Base-by-base conservation (phyloP, 495 filamentous ascomycete species). In the Astrocystis sublimbata region DNA sequence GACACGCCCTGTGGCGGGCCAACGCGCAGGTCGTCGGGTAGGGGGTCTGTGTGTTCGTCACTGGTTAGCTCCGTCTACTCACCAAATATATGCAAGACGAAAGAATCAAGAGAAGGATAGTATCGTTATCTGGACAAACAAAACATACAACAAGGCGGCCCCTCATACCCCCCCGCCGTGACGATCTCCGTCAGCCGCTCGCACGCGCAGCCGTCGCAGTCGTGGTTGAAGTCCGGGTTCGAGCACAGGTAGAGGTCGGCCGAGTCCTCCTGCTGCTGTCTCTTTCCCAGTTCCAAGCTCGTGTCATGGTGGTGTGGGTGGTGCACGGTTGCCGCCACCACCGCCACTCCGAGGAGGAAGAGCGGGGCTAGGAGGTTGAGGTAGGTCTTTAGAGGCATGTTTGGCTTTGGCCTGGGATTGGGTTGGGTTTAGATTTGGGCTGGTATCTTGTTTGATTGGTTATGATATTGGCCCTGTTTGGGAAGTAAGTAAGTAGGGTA, bases 91-190 rank as follows among this genome's bases (percentile, higher is more conserved):
- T 45, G 24, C 5, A 46, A 47, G 49, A 19, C 4, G 6, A 9
- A 17, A 60, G 62, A 45, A 64, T 42, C 42, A 53, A 60, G 41
- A 51, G 19, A 24, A 30, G 26, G 31, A 40, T 23, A 12, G 15
- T 2, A 15, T n/a, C 36, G 30, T 35, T 15, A 30, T 5, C 26
- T 17, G 35, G n/a, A n/a, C n/a, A n/a, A n/a, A 24, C 1, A 31
- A 38, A 30, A 50, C 58, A 60, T 72, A 69, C 61, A 70, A 35
- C 62, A 68, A 58, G 62, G 58, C 28, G 65, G 61, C 13, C 65
- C 60, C 15, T 58, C 61, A 12, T 67, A 67, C 3, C 58, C 65
- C 30, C 33, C 57, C 36, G 23, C 24, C 2, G 58, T 62, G 4
- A 43, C 12, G 15, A 67, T 4, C 1, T 66, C 30, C 28, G 53